Evolutionary conservation across 2,329 filamentous ascomycete species (phyloP), one percentile per base, ranked within the genome.

Genomic region (Thelonectria rubi): DNA sequence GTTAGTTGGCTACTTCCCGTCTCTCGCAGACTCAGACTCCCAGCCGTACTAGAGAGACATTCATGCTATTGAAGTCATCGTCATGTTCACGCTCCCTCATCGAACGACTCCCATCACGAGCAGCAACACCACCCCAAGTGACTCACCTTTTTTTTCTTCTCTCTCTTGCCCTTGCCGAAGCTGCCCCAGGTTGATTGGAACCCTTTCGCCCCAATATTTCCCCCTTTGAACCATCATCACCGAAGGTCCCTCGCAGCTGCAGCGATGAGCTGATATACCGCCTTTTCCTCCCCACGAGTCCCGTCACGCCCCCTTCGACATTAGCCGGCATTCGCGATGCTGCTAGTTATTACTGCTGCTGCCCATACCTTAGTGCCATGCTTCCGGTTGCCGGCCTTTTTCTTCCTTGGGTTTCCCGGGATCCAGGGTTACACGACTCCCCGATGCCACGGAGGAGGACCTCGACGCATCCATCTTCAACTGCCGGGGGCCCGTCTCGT

Each of bases 181-280:
- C n/a, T n/a, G n/a, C n/a, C n/a, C n/a, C n/a, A n/a, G n/a, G n/a
- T n/a, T n/a, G n/a, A n/a, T n/a, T n/a, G n/a, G n/a, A n/a, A n/a
- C 58, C 56, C 45, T 56, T 66, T 51, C 60, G 39, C 4, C 46
- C 24, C 39, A 50, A 43, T 32, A 51, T 55, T 50, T 55, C n/a
- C 30, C 58, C 58, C 37, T 50, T 39, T 43, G 30, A 37, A 46
- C 17, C n/a, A n/a, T 39, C 39, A 30, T 55, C 26, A 24, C n/a
- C 51, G 46, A 46, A 55, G 43, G 39, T 39, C 51, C 34, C 34
- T 17, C 30, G 15, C 32, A 42, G 7, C 45, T 59, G 60, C 52
- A 67, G 57, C 43, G 58, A 65, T 69, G 65, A 68, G 53, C 65
- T 69, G 67, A 69, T 67, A 40, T 40, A 54, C 57, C 47, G 32